phyloP scores from a whole-genome alignment of 2,329 filamentous ascomycete species.

The Calonectria multiphialidica region DNA sequence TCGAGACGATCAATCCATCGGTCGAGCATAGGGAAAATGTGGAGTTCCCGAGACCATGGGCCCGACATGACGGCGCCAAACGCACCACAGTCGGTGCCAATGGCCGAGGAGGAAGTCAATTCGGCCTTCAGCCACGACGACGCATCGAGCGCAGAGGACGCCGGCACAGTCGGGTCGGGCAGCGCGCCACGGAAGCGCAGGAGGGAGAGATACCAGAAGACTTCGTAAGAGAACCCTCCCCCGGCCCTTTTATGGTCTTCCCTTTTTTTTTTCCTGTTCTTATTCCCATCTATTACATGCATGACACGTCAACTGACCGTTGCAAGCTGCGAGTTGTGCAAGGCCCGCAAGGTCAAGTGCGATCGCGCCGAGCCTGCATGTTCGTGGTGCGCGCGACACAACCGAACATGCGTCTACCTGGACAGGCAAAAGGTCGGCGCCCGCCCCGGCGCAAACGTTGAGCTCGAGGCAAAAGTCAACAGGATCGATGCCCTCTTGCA shows the following conservation, averaged over 20 bases:
- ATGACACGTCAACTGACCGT: conserved; percentile 11
- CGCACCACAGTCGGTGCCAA: conserved; percentile 42
- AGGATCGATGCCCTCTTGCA: conserved; percentile 62
- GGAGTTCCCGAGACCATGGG: conserved; percentile 43
- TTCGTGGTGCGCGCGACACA: conserved; percentile 78
- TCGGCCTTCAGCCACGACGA: conserved; percentile 52
- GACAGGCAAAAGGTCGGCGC: conserved; percentile 78
- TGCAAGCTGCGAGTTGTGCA: conserved; percentile 57
- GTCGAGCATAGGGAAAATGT: conserved; percentile 33
- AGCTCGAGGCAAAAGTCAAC: conserved; percentile 68
- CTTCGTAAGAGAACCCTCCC: conserved; percentile 49
- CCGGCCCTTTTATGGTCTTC: not conserved
- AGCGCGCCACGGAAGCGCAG: conserved; percentile 52
- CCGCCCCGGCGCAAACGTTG: conserved; percentile 71
- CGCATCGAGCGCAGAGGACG: conserved; percentile 53
- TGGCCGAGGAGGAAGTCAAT: conserved; percentile 52
- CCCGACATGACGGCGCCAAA: conserved; percentile 42
- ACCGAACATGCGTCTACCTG: conserved; percentile 75
- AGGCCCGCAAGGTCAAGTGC: conserved; percentile 59
- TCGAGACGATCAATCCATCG: not conserved
- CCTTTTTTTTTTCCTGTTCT: not conserved
- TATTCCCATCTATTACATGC: not conserved
- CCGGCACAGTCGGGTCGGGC: conserved; percentile 31
- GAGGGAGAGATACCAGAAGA: conserved; percentile 56
- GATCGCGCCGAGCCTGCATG: conserved; percentile 71